phyloP scores from a whole-genome alignment of 768 basidiomycete species.

The Mycena alexandri region DNA sequence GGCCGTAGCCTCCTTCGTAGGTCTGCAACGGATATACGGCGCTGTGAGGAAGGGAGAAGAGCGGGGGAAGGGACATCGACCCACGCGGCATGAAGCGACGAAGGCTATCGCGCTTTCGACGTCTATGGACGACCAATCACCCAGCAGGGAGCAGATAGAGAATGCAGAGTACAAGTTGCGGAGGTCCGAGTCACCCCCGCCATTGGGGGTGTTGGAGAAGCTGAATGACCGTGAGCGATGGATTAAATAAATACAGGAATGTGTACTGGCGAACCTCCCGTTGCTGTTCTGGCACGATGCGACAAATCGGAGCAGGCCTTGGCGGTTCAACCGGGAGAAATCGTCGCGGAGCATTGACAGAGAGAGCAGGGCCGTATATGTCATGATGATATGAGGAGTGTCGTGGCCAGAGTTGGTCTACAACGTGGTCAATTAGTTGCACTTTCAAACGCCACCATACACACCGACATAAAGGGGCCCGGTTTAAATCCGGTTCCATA shows the following conservation, averaged over 20 bases:
- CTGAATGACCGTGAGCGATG: conserved; percentile 49
- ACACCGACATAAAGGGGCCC: conserved; percentile 71
- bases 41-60: conserved; percentile 16
- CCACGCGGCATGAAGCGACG: conserved; percentile 79
- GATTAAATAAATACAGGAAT: too few relatives aligned
- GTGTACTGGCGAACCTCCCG: conserved; percentile 71
- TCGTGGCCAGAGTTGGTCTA: conserved; percentile 65
- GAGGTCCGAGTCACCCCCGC: conserved; percentile 79
- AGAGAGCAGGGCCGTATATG: conserved; percentile 89
- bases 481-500: conserved; percentile 81
- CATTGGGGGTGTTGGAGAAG: conserved; percentile 73
- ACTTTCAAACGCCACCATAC: neutral
- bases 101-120: conserved; percentile 71
- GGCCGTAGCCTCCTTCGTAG: conserved; percentile 94
- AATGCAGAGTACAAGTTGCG: conserved; percentile 91
- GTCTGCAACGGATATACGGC: conserved; percentile 61
- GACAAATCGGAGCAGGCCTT: conserved; percentile 75
- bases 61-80: conserved; percentile 37
- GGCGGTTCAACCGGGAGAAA: conserved; percentile 75
- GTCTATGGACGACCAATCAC: conserved; percentile 84
- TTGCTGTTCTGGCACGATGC: conserved; percentile 79
- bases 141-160: conserved; percentile 81
- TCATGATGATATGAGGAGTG: conserved; percentile 91
- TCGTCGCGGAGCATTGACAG: conserved; percentile 90
- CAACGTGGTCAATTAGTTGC: neutral